phyloP scores from a whole-genome alignment of 2,329 filamentous ascomycete species.

The Onygenales sp. region DNA sequence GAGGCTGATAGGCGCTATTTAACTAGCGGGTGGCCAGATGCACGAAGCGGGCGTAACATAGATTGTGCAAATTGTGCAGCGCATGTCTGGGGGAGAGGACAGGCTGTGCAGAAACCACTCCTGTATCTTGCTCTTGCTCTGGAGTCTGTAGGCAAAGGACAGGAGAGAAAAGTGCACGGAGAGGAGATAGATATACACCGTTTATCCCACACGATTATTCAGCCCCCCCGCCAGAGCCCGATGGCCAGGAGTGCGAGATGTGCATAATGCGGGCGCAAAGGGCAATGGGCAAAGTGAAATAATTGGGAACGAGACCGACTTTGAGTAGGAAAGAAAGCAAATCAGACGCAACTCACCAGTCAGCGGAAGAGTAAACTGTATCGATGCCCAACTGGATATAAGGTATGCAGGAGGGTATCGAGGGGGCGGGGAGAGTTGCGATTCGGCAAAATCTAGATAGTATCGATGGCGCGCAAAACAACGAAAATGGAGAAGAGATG shows the following conservation, averaged over 20 bases:
- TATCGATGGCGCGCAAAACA: no score
- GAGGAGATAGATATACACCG: no score
- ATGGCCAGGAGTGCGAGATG: background rate
- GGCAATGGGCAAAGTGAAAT: background rate
- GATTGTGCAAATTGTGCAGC: no score
- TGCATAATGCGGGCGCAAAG: background rate
- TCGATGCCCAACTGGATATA: slow-evolving; percentile 1
- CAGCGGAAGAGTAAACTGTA: background rate
- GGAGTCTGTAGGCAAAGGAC: no score
- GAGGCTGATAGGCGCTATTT: background rate
- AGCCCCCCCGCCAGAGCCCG: no score
- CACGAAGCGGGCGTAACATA: no score
- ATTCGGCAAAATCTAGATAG: background rate
- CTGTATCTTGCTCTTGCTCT: no score
- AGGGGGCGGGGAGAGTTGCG: background rate
- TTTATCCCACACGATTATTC: no score
- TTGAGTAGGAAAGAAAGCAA: background rate
- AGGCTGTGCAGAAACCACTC: no score
- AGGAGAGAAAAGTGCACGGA: no score
- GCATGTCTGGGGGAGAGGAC: no score
- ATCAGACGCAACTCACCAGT: background rate
- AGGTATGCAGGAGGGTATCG: background rate
- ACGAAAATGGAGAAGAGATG: no score
- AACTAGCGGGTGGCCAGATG: background rate
- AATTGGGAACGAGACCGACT: background rate